These are phyloP conservation scores for Suillus luteus DNA, from an alignment of 768 basidiomycete genomes.

Conservation along the genomic window DNA sequence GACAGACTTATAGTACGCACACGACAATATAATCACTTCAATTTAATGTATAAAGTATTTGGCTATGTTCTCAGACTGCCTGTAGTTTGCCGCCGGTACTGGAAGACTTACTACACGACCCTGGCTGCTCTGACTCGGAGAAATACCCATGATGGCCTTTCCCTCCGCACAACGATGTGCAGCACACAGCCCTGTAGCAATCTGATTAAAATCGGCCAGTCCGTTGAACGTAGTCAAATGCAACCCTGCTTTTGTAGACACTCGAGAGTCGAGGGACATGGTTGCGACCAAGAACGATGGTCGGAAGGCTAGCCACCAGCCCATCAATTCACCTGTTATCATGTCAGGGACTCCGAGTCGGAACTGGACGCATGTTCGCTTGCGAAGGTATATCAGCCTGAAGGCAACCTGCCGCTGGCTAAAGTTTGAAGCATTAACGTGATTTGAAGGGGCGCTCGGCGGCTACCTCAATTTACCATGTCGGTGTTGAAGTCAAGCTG, in stretches of 20 bases:
- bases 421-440: not conserved
- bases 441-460: not conserved
- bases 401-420: not conserved
- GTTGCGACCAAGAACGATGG: not conserved
- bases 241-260: not conserved
- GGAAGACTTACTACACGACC: not conserved
- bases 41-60: not conserved
- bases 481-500: not conserved
- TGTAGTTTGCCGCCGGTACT: not conserved
- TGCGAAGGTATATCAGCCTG: not conserved
- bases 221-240: not conserved
- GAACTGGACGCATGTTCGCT: not conserved
- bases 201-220: not conserved
- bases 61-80: too few relatives aligned
- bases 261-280: not conserved
- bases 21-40: not conserved
- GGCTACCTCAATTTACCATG: not conserved
- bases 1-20: not conserved
- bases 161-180: not conserved
- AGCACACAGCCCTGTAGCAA: not conserved
- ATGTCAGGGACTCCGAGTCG: not conserved
- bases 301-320: not conserved
- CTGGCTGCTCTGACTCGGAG: not conserved
- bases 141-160: not conserved
- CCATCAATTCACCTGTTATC: too few relatives aligned